Conservation (phyloP, 2,329 filamentous ascomycete genomes). For the Colletotrichum sp. region DNA sequence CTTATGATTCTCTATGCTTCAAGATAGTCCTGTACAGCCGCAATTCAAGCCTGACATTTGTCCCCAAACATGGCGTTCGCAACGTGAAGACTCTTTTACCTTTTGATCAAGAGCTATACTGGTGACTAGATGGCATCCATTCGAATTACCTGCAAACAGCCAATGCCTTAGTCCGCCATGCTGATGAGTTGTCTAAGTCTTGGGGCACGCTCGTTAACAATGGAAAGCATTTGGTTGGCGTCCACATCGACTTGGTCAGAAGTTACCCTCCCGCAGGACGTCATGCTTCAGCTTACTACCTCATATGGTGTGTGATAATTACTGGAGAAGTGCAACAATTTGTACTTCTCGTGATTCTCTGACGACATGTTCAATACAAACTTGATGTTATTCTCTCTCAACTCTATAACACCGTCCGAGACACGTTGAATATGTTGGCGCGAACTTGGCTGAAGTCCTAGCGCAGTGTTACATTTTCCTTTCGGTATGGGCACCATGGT, state of each 20-base stretch:
- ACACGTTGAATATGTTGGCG: too few relatives aligned
- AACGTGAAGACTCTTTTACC: neutral
- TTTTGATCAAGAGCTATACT: neutral
- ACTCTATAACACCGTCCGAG: too few relatives aligned
- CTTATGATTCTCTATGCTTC: slow-evolving; percentile 32
- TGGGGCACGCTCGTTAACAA: too few relatives aligned
- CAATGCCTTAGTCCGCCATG: too few relatives aligned
- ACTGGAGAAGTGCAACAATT: neutral
- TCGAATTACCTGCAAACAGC: neutral
- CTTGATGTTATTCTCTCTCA: too few relatives aligned
- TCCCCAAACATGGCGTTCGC: slow-evolving; percentile 14
- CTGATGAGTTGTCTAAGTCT: too few relatives aligned
- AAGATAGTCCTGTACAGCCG: slow-evolving; percentile 30
- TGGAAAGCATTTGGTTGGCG: neutral
- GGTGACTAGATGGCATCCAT: neutral
- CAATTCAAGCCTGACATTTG: slow-evolving; percentile 40
- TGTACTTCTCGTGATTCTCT: too few relatives aligned
- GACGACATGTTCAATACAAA: too few relatives aligned
- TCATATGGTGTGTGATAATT: neutral
- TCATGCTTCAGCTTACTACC: neutral
- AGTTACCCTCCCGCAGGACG: neutral
- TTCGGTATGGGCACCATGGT: too few relatives aligned
- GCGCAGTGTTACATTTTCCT: too few relatives aligned
- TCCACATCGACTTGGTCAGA: neutral
- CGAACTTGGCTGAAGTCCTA: too few relatives aligned